Conservation (phyloP, 192 early-diverging fungal genomes). For the Linnemannia elongata region DNA sequence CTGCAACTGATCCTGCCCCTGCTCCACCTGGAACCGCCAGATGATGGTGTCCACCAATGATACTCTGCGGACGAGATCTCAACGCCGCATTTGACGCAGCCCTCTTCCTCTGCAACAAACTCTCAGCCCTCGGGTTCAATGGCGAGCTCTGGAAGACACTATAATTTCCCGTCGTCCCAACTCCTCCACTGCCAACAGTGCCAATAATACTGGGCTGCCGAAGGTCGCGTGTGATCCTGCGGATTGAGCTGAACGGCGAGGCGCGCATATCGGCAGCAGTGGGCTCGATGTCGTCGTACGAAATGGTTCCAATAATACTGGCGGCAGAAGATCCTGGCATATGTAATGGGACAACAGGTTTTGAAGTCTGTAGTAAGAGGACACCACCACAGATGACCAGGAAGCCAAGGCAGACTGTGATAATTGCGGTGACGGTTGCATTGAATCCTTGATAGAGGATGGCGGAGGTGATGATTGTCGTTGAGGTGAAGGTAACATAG, state of each 20-base stretch:
- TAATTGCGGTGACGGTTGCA: conserved; percentile 77
- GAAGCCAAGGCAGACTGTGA: conserved; percentile 88
- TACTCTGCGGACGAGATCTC: conserved; percentile 35
- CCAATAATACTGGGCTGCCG: conserved; percentile 32
- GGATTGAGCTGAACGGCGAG: conserved; percentile 50
- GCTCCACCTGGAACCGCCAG: conserved; percentile 21
- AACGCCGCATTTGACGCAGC: conserved; percentile 43
- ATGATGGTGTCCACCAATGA: conserved; percentile 13
- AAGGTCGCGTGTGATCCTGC: conserved; percentile 44
- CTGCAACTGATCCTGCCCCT: conserved; percentile 6
- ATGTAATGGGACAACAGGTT: conserved; percentile 45
- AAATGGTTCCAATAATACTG: conserved; percentile 27
- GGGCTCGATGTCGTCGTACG: conserved; percentile 48
- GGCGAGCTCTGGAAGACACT: conserved; percentile 42
- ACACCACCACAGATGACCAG: conserved; percentile 93
- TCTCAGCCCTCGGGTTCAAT: conserved; percentile 44
- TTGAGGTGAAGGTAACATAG: conserved; percentile 95
- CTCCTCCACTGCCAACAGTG: not conserved
- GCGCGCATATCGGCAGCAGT: conserved; percentile 55
- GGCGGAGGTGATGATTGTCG: conserved; percentile 91
- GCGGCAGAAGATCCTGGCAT: conserved; percentile 30
- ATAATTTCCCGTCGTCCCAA: not conserved
- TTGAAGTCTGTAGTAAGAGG: conserved; percentile 73
- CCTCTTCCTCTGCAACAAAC: conserved; percentile 46
- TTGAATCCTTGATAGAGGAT: conserved; percentile 89